These are phyloP conservation scores for Omphalea diandra DNA, from an alignment of 441 rosid species.

Conservation along the genomic window DNA sequence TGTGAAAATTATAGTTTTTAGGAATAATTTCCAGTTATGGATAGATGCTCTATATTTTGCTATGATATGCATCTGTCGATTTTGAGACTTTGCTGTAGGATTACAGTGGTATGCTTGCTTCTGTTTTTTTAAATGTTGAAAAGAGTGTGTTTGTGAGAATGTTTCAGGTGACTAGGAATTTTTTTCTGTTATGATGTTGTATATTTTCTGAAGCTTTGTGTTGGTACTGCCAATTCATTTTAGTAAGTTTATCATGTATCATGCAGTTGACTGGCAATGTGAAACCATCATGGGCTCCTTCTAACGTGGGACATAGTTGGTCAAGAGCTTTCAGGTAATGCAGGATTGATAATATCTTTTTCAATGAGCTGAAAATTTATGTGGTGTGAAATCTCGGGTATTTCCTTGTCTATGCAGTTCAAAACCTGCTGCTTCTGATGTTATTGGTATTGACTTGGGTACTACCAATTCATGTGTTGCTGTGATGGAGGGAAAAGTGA, in stretches of 20 bases:
- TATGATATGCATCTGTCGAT: too few species aligned
- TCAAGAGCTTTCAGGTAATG: conserved; percentile 80
- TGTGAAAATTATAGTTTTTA: too few species aligned
- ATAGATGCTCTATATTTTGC: too few species aligned
- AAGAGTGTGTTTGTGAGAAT: not conserved
- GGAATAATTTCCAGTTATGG: too few species aligned
- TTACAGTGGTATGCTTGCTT: not conserved
- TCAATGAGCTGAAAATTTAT: not conserved
- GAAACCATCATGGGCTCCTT: conserved; percentile 47
- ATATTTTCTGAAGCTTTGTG: not conserved
- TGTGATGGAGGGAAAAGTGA: conserved; percentile 95
- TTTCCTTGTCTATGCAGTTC: conserved; percentile 41
- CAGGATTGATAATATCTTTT: not conserved
- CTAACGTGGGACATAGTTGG: conserved; percentile 44
- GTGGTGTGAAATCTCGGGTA: not conserved
- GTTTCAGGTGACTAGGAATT: not conserved
- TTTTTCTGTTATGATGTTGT: not conserved
- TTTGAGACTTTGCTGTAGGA: not conserved
- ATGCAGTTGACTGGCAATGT: conserved; percentile 48
- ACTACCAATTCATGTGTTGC: conserved; percentile 97
- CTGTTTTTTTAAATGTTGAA: not conserved
- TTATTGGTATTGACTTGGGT: conserved; percentile 94
- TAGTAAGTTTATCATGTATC: not conserved
- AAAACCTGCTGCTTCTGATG: conserved; percentile 80
- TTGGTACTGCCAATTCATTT: not conserved